Conservation (phyloP, 2,329 filamentous ascomycete species). For the Nothophaeocryptopus gaeumannii region DNA sequence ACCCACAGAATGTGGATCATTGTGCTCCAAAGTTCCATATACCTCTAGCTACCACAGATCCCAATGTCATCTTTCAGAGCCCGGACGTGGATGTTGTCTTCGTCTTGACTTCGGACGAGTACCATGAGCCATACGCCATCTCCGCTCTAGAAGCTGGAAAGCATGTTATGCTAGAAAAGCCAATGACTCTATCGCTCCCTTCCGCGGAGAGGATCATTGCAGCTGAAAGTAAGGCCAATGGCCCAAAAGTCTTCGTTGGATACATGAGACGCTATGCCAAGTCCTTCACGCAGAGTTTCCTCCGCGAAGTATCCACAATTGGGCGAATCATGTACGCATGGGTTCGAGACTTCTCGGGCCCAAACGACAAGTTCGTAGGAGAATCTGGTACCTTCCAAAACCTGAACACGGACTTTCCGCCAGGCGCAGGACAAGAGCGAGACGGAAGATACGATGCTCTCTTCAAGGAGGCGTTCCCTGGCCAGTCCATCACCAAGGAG, state of each 20-base stretch:
- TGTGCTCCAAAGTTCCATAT: conserved; percentile 39
- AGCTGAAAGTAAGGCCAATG: conserved; percentile 47
- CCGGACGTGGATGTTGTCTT: conserved; percentile 54
- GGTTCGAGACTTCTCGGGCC: conserved; percentile 55
- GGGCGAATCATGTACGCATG: conserved; percentile 56
- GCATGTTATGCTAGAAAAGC: conserved; percentile 60
- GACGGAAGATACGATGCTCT: conserved; percentile 28
- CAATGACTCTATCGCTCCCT: conserved; percentile 50
- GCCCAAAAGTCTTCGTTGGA: conserved; percentile 55
- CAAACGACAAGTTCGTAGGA: conserved; percentile 49
- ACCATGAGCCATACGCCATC: conserved; percentile 53
- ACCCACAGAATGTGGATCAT: conserved; percentile 32
- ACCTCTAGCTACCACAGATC: conserved; percentile 35
- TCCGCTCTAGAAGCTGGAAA: conserved; percentile 55
- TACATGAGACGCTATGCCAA: conserved; percentile 62
- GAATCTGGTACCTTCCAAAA: conserved; percentile 51
- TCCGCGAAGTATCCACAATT: conserved; percentile 52
- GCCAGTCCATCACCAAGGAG: conserved; percentile 31
- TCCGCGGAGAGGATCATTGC: conserved; percentile 49
- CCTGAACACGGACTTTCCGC: conserved; percentile 42
- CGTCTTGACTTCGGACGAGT: conserved; percentile 53
- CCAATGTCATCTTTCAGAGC: conserved; percentile 44
- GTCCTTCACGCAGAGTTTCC: conserved; percentile 53
- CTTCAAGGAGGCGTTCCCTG: conserved; percentile 35
- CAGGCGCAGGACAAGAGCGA: conserved; percentile 24